These are phyloP conservation scores for Acorus gramineus DNA, from an alignment of 106 monocot genomes.

Conservation along the genomic window DNA sequence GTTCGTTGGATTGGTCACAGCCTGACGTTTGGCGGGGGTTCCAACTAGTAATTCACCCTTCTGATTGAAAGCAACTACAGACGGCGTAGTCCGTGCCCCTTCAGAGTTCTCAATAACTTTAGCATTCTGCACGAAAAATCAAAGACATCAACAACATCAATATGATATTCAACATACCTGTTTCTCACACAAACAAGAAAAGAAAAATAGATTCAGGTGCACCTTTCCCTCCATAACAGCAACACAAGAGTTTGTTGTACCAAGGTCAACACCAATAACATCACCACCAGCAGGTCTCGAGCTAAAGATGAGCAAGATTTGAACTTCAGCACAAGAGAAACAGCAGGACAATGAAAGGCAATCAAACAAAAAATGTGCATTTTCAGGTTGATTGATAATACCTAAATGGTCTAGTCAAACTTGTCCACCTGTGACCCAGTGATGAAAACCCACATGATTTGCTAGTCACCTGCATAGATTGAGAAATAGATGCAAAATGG, in stretches of 20 bases:
- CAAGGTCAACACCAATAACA: conserved; percentile 55
- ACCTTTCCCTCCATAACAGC: conserved; percentile 59
- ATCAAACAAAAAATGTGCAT: not conserved
- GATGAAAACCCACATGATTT: not conserved
- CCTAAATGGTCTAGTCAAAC: conserved; percentile 21
- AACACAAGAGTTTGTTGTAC: conserved; percentile 45
- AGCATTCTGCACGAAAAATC: conserved; percentile 17
- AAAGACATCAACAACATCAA: not conserved
- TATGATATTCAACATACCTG: not conserved
- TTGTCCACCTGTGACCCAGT: conserved; percentile 14
- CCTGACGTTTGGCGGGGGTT: conserved; percentile 49
- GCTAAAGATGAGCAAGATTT: conserved; percentile 4
- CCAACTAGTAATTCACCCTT: conserved; percentile 48
- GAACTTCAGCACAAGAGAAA: not conserved
- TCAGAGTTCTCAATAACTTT: conserved; percentile 55
- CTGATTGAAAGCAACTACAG: conserved; percentile 52
- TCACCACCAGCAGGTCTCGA: conserved; percentile 45
- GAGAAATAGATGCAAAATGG: too few species aligned
- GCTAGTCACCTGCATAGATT: too few species aligned
- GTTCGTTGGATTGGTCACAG: conserved; percentile 47
- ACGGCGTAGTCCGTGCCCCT: conserved; percentile 47
- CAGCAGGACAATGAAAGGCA: not conserved
- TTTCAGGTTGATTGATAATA: not conserved
- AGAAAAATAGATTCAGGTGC: not conserved
- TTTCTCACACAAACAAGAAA: not conserved